These are phyloP conservation scores for Aegilops umbellulata DNA, from an alignment of 176 grass and related monocot genomes.

Conservation along the genomic window DNA sequence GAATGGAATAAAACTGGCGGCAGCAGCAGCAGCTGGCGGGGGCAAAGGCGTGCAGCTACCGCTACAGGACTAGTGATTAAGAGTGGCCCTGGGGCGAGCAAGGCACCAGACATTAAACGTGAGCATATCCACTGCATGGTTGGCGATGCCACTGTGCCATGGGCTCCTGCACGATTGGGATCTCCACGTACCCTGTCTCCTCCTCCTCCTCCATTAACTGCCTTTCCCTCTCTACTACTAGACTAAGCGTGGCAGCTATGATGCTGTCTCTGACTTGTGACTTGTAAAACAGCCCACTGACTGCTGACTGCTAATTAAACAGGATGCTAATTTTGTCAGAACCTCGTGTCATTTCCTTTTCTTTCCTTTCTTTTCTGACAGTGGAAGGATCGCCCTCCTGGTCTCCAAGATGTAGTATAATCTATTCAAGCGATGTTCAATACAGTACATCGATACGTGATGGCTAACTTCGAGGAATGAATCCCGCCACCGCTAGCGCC, in stretches of 20 bases:
- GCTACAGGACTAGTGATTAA: background rate
- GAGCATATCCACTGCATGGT: constrained; percentile 18
- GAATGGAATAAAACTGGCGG: background rate
- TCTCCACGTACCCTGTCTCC: constrained; percentile 28
- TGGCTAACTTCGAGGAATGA: background rate
- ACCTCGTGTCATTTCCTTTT: background rate
- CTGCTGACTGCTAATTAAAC: background rate
- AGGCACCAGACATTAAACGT: constrained; percentile 30
- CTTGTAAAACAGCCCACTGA: background rate
- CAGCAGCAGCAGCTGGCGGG: too few species aligned
- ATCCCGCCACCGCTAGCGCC: background rate
- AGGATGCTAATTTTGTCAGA: constrained; percentile 6
- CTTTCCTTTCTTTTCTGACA: background rate
- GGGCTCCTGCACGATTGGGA: constrained; percentile 32
- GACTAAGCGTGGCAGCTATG: background rate
- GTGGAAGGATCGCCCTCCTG: background rate
- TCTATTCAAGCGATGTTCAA: background rate
- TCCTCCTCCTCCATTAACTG: background rate
- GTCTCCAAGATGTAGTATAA: background rate
- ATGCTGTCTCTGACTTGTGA: background rate
- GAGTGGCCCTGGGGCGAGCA: background rate
- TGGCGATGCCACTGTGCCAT: constrained; percentile 11
- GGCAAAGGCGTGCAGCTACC: background rate
- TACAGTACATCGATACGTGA: too few species aligned
- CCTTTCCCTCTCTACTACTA: background rate